Evolutionary conservation across 2,329 filamentous ascomycete genomes (phyloP).

Genomic region (Pestalotiopsis sp.): DNA sequence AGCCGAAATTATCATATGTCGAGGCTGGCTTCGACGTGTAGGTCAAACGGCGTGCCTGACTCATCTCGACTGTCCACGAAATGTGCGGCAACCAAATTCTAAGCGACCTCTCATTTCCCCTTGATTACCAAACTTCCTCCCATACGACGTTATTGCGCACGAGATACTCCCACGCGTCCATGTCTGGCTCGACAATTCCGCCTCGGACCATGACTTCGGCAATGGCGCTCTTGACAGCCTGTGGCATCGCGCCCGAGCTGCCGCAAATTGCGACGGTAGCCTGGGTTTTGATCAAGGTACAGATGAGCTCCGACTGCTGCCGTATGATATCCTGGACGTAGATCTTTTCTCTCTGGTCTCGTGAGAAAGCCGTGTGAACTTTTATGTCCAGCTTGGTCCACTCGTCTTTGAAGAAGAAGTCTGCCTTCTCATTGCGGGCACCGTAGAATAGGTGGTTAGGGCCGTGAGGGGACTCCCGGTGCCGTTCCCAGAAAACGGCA

Average conservation of each 20-base stretch:
- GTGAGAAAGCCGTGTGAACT: conserved; percentile 69
- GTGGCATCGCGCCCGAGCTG: conserved; percentile 61
- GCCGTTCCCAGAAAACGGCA: conserved; percentile 77
- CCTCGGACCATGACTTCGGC: conserved; percentile 48
- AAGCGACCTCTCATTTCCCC: too few relatives aligned
- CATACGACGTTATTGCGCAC: conserved; percentile 44
- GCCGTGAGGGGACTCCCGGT: conserved; percentile 24
- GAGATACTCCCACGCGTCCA: conserved; percentile 40
- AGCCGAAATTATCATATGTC: too few relatives aligned
- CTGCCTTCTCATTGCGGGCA: conserved; percentile 71
- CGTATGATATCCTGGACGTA: conserved; percentile 60
- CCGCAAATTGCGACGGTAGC: conserved; percentile 59
- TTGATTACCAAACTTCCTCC: conserved; percentile 61
- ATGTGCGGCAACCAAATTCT: neutral
- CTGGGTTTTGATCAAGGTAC: conserved; percentile 36
- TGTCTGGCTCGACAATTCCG: conserved; percentile 33
- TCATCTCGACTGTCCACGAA: neutral
- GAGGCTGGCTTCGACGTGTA: neutral
- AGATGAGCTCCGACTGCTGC: conserved; percentile 40
- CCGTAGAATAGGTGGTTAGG: conserved; percentile 74
- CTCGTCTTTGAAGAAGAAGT: conserved; percentile 82
- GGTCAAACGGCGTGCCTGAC: neutral
- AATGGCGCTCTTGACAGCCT: conserved; percentile 55
- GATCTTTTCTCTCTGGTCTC: conserved; percentile 62
- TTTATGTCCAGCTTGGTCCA: conserved; percentile 62